These are phyloP conservation scores for Rhizophora apiculata DNA, from an alignment of 345 rosid species.

Conservation along the genomic window DNA sequence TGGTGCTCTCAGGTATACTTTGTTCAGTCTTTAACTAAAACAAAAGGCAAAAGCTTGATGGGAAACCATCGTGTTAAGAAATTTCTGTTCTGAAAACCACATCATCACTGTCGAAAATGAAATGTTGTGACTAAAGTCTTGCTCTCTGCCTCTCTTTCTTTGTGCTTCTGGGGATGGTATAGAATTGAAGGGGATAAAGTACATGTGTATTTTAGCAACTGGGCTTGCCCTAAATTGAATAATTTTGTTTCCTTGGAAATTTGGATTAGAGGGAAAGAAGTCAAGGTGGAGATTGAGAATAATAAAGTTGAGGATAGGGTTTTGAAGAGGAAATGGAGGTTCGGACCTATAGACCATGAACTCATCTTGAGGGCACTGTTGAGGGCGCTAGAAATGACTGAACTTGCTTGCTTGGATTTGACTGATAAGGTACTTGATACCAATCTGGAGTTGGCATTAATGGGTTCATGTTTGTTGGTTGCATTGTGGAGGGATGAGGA, in stretches of 20 bases:
- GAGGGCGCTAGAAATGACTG: conserved; percentile 72
- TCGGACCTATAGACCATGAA: conserved; percentile 71
- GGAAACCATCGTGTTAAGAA: no score
- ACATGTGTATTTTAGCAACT: no score
- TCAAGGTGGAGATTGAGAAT: conserved; percentile 48
- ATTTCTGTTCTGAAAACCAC: no score
- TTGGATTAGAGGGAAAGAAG: conserved; percentile 62
- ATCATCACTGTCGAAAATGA: no score
- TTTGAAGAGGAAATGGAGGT: conserved; percentile 62
- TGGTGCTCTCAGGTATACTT: no score
- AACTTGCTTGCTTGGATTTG: conserved; percentile 83
- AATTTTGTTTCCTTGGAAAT: conserved; percentile 66
- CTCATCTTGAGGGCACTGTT: conserved; percentile 80
- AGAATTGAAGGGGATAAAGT: no score
- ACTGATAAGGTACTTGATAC: conserved; percentile 82
- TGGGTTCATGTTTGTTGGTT: conserved; percentile 95
- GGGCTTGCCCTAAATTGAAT: no score
- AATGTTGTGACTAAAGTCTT: no score
- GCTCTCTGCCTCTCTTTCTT: no score
- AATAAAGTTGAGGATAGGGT: conserved; percentile 50
- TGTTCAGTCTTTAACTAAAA: no score
- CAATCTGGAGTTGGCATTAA: conserved; percentile 92
- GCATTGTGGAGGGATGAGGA: conserved; percentile 94
- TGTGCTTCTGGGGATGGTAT: no score
- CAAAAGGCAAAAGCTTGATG: no score